Evolutionary conservation across 305 asterid genomes (phyloP).

Genomic region (Andrographis paniculata): DNA sequence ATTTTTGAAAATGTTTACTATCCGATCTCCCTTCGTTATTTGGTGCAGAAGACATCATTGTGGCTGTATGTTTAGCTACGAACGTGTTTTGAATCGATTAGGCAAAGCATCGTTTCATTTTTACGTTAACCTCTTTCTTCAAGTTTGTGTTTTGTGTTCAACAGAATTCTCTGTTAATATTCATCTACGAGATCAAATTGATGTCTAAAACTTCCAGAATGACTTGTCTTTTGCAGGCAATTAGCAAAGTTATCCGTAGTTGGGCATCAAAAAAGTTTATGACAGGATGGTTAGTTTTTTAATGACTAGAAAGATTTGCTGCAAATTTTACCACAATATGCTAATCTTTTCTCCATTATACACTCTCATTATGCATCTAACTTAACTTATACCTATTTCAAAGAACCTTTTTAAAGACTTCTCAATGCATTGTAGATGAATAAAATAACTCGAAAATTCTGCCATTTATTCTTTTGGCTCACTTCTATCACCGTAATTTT

Average conservation of each 20-base stretch:
- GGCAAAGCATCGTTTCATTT: not conserved
- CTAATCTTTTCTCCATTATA: not conserved
- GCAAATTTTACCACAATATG: not conserved
- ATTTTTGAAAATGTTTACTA: not conserved
- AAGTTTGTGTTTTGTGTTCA: not conserved
- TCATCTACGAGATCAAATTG: not conserved
- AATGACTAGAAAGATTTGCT: not conserved
- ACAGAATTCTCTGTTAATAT: not conserved
- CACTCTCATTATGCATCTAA: too few species aligned
- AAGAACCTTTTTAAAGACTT: too few species aligned
- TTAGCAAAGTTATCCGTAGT: constrained; percentile 44
- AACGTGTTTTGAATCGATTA: not conserved
- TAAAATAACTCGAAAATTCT: too few species aligned
- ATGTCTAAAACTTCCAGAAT: not conserved
- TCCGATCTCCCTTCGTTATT: not conserved
- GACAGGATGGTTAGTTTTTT: constrained; percentile 43
- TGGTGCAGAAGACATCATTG: not conserved
- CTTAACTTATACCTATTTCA: too few species aligned
- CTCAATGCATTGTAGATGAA: too few species aligned
- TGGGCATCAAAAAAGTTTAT: constrained; percentile 54
- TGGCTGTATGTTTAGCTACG: not conserved
- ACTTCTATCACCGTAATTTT: too few species aligned
- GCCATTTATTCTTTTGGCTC: too few species aligned
- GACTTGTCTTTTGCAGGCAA: constrained; percentile 30
- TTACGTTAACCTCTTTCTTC: too few species aligned